These are phyloP conservation scores for Mycena vitilis DNA, from an alignment of 768 basidiomycete genomes.

Conservation along the genomic window DNA sequence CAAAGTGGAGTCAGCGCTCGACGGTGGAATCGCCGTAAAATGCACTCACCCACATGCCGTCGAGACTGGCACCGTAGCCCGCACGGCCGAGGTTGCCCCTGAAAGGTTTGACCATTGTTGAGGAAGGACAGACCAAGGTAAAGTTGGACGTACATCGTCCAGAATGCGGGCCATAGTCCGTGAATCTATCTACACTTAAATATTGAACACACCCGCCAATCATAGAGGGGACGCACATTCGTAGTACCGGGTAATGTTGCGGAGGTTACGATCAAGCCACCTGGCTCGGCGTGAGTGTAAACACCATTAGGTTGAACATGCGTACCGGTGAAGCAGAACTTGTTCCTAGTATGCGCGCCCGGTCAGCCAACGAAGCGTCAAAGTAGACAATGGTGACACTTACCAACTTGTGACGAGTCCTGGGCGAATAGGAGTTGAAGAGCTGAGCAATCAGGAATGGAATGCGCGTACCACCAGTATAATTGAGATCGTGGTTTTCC, in stretches of 20 bases:
- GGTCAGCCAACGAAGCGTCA: not conserved
- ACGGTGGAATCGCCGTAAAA: too few species aligned
- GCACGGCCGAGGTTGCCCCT: constrained; percentile 30
- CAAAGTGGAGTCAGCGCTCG: not conserved
- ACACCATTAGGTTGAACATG: too few species aligned
- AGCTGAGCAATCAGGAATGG: not conserved
- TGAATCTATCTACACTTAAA: not conserved
- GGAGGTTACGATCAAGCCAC: constrained; percentile 75
- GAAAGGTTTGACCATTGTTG: not conserved
- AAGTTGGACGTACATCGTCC: too few species aligned
- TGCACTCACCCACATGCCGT: constrained; percentile 65
- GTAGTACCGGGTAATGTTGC: constrained; percentile 74
- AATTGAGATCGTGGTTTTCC: constrained; percentile 76
- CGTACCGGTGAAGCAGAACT: not conserved
- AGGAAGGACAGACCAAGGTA: too few species aligned
- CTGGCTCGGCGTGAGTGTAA: constrained; percentile 40
- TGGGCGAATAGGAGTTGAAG: not conserved
- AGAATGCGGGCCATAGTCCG: too few species aligned
- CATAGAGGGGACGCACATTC: constrained; percentile 76
- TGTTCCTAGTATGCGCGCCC: constrained; percentile 67
- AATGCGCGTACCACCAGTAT: constrained; percentile 43
- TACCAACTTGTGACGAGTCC: constrained; percentile 28
- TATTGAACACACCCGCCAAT: constrained; percentile 59
- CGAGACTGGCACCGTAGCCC: constrained; percentile 65
- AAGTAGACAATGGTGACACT: not conserved